phyloP scores from a whole-genome alignment of 495 filamentous ascomycete genomes.

The Choiromyces venosus region DNA sequence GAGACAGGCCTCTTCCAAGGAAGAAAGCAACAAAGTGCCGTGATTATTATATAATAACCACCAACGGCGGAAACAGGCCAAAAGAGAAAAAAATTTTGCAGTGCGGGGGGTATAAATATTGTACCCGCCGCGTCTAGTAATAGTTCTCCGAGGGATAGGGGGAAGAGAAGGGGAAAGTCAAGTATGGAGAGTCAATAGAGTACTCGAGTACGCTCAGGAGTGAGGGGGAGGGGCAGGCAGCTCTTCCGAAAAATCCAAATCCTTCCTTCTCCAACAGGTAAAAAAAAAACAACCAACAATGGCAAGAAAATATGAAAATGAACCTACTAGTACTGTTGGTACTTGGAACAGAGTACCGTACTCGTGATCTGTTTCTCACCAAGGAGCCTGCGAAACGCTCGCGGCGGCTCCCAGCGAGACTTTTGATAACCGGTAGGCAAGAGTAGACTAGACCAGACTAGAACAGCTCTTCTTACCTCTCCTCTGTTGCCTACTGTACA shows the following conservation, averaged over 20 bases:
- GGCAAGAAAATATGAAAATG: not conserved
- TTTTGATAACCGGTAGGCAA: not conserved
- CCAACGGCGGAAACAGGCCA: slow-evolving; percentile 7
- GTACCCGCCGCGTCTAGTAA: not conserved
- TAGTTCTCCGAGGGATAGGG: not conserved
- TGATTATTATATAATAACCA: slow-evolving; percentile 16
- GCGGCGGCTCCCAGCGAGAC: not conserved
- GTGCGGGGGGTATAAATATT: not conserved
- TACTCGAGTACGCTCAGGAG: not conserved
- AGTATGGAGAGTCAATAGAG: not conserved
- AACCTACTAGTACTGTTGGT: not conserved
- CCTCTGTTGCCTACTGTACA: not conserved
- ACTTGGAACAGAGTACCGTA: not conserved
- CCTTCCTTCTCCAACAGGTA: not conserved
- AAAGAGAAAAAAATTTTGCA: not conserved
- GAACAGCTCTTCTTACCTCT: not conserved
- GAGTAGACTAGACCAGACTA: not conserved
- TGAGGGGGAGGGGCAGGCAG: slow-evolving; percentile 2
- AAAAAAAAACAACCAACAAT: not conserved
- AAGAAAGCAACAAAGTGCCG: slow-evolving; percentile 31
- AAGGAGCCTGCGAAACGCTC: not conserved
- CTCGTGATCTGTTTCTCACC: not conserved
- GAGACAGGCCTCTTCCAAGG: slow-evolving; percentile 17
- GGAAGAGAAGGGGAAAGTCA: not conserved
- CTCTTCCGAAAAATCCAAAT: not conserved